phyloP scores from a whole-genome alignment of 176 grass and related monocot genomes.

The Oryza rufipogon region DNA sequence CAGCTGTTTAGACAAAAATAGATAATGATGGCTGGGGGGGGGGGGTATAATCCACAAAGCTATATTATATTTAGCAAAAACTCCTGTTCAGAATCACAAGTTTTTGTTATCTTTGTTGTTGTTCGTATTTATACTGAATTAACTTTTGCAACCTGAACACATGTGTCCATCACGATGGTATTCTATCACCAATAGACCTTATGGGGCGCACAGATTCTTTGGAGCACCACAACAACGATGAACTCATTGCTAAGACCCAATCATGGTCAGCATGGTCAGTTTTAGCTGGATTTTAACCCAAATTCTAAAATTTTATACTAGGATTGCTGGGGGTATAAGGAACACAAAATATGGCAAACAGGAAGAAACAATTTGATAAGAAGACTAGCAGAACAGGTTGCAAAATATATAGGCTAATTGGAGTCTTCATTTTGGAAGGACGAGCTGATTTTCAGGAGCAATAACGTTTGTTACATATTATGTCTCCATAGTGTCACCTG shows the following conservation, averaged over 20 bases:
- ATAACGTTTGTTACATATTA: too few relatives aligned
- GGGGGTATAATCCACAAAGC: background rate
- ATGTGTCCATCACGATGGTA: background rate
- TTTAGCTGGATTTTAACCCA: background rate
- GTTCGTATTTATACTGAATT: background rate
- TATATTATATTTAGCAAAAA: conserved; percentile 14
- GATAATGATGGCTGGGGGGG: background rate
- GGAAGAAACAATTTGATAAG: background rate
- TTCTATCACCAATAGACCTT: background rate
- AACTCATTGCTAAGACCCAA: background rate
- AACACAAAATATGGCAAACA: background rate
- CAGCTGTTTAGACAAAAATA: background rate
- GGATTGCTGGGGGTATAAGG: too few relatives aligned
- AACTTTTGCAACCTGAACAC: background rate
- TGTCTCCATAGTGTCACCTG: too few relatives aligned
- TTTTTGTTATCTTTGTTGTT: background rate
- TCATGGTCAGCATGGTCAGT: background rate
- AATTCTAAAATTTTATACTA: background rate
- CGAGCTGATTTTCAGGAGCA: too few relatives aligned
- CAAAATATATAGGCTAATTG: background rate
- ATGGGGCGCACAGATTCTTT: background rate
- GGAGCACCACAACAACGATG: background rate
- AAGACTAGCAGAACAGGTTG: background rate
- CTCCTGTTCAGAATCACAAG: conserved; percentile 6
- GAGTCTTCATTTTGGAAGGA: too few relatives aligned